A percentile compares a stretch with the other conserved stretches of the same genome.
Evolutionary conservation across 352 stramenopile genomes (phyloP).

Genomic region (Globisporangium alternatum): DNA sequence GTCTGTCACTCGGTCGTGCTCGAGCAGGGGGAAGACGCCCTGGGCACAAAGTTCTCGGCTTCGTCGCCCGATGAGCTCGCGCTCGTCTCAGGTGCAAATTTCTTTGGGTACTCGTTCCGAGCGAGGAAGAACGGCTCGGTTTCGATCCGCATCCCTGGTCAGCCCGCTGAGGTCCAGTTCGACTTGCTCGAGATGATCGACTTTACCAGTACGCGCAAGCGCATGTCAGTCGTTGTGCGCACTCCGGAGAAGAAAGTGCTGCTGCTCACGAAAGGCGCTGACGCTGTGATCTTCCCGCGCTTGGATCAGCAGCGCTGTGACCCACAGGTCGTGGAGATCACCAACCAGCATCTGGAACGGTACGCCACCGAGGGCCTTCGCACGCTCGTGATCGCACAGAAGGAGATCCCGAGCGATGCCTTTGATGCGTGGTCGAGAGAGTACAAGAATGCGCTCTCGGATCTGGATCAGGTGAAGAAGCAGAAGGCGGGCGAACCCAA

Average conservation of each 20-base stretch:
- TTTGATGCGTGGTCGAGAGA: constrained; percentile 73
- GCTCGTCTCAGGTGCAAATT: constrained; percentile 74
- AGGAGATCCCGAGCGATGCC: constrained; percentile 56
- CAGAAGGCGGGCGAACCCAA: constrained; percentile 62
- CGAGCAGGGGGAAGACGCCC: constrained; percentile 46
- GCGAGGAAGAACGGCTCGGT: constrained; percentile 65
- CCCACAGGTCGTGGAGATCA: constrained; percentile 50
- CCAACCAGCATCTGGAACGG: constrained; percentile 73
- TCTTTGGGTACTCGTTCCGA: constrained; percentile 78
- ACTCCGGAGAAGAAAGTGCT: constrained; percentile 60
- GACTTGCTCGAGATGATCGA: constrained; percentile 95
- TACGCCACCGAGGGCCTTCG: constrained; percentile 86
- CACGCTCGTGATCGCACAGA: constrained; percentile 87
- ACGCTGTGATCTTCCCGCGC: constrained; percentile 78
- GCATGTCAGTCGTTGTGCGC: constrained; percentile 97
- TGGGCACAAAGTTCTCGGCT: constrained; percentile 58
- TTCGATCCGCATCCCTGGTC: constrained; percentile 39
- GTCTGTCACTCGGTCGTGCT: constrained; percentile 86
- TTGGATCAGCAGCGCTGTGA: constrained; percentile 42
- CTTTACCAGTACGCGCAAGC: constrained; percentile 98
- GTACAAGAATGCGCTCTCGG: constrained; percentile 70
- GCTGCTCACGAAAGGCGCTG: constrained; percentile 81
- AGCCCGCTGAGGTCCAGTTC: constrained; percentile 48
- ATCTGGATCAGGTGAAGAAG: constrained; percentile 62
- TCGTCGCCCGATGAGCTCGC: constrained; percentile 83